A percentile compares a stretch with the other conserved stretches of the same genome.
Evolutionary conservation across 306 rosid species (phyloP).

Genomic region (Senna siamea): DNA sequence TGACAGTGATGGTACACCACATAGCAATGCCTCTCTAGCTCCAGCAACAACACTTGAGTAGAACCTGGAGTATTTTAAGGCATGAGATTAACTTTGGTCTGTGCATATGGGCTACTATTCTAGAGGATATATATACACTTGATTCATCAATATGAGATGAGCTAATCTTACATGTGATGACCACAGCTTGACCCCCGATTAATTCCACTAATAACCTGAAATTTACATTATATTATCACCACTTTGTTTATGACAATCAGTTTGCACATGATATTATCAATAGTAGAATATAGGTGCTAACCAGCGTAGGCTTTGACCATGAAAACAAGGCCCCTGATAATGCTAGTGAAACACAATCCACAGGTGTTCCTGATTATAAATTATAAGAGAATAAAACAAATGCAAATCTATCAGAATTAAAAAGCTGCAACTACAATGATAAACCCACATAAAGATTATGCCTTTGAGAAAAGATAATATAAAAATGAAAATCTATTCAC

Average conservation of each 20-base stretch:
- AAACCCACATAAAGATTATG: not conserved
- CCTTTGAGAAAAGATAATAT: not conserved
- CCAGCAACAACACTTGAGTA: constrained; percentile 94
- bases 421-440: not conserved
- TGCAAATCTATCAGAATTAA: constrained; percentile 26
- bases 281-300: constrained; percentile 49
- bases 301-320: constrained; percentile 95
- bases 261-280: not conserved
- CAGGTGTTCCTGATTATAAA: constrained; percentile 69
- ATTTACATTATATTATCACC: constrained; percentile 37
- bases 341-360: constrained; percentile 69
- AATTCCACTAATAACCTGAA: constrained; percentile 96
- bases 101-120: constrained; percentile 15
- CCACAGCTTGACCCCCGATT: constrained; percentile 92
- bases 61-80: constrained; percentile 58
- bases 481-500: not conserved
- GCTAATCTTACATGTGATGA: constrained; percentile 75
- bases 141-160: not conserved
- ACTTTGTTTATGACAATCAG: not conserved
- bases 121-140: not conserved
- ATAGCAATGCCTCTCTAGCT: constrained; percentile 87
- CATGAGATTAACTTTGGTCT: constrained; percentile 32
- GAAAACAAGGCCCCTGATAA: constrained; percentile 94
- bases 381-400: constrained; percentile 25
- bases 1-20: constrained; percentile 84